Evolutionary conservation across 2,329 filamentous ascomycete species (phyloP), one percentile per base, ranked within the genome.

Genomic region (Verticillium nonalfalfae): DNA sequence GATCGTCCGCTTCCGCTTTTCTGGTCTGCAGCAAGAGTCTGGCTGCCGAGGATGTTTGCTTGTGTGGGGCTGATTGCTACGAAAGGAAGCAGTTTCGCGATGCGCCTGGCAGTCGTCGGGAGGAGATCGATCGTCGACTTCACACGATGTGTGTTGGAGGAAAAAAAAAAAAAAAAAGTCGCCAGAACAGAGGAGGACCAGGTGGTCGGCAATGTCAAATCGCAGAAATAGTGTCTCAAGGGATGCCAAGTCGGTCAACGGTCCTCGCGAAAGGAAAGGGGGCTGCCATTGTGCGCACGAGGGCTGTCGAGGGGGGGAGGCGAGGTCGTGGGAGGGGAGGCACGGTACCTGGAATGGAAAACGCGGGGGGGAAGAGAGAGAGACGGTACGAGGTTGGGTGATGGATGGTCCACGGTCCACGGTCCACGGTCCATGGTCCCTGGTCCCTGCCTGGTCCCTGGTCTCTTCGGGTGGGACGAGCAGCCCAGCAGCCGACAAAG

Each of bases 211-310:
- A 50, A 26, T 3, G 40, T 50, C 40, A 18, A 50, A 4, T 50
- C n/a, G 40, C 40, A 26, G 5, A 18, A 55, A 62, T 60, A 55
- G 63, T 59, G 34, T 62, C 61, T 21, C 62, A 62, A 60, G 62
- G 57, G 62, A 55, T 57, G 57, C 62, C 62, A 56, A 61, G 61
- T 62, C 63, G 62, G 13, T 59, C 61, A 62, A 62, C 60, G 35
- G 63, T 58, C 59, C 60, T 63, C 52, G 64, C 61, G 58, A 63
- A 56, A 36, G 57, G 62, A 64, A 54, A 60, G 56, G 15, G 62
- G 61, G 35, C 40, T n/a, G 18, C 40, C 40, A 50, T 64, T 64
- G 58, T 63, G 62, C 10, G 63, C 63, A 33, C 63, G 63, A 62
- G 62, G 63, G 31, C 63, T 63, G 57, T 63, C 57, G 60, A 58